A percentile compares a stretch with the other conserved stretches of the same genome.
These are phyloP conservation scores for Cutaneotrichosporon arboriforme DNA, from an alignment of 1,284 basidiomycete genomes.

Conservation along the genomic window DNA sequence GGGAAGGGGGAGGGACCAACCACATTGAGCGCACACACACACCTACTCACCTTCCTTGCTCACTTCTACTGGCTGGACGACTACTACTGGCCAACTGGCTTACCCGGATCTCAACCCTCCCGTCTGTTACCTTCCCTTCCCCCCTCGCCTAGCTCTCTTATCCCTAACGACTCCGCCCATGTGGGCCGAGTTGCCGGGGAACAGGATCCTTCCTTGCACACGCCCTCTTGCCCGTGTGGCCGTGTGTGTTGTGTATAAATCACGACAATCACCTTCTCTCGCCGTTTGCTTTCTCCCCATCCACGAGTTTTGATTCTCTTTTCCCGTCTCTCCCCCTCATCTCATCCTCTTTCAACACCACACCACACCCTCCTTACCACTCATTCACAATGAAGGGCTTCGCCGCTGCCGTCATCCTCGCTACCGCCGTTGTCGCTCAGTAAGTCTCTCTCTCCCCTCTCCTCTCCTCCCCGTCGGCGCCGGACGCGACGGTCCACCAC, in stretches of 20 bases:
- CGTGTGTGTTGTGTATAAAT: too few species aligned
- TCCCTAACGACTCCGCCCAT: not conserved
- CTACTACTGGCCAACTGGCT: too few species aligned
- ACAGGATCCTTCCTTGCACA: too few species aligned
- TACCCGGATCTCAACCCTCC: not conserved
- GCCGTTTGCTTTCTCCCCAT: not conserved
- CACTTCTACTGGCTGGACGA: too few species aligned
- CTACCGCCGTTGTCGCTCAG: slow-evolving; percentile 9
- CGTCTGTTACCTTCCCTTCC: not conserved
- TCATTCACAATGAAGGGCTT: slow-evolving; percentile 10
- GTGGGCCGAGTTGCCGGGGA: too few species aligned
- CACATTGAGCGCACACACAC: too few species aligned
- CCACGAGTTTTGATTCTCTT: not conserved
- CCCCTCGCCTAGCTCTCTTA: not conserved
- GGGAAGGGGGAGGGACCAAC: not conserved
- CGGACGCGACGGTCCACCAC: not conserved
- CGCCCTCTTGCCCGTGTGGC: too few species aligned
- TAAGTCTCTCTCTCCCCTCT: not conserved
- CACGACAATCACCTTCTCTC: too few species aligned
- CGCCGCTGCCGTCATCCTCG: slow-evolving; percentile 5
- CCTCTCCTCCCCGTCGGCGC: not conserved
- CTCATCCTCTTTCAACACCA: not conserved
- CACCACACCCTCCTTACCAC: not conserved
- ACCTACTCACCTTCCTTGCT: too few species aligned
- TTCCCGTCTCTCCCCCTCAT: not conserved